phyloP scores from a whole-genome alignment of 1,139 yeast genomes.

The Yamadazyma atmosphaerica region DNA sequence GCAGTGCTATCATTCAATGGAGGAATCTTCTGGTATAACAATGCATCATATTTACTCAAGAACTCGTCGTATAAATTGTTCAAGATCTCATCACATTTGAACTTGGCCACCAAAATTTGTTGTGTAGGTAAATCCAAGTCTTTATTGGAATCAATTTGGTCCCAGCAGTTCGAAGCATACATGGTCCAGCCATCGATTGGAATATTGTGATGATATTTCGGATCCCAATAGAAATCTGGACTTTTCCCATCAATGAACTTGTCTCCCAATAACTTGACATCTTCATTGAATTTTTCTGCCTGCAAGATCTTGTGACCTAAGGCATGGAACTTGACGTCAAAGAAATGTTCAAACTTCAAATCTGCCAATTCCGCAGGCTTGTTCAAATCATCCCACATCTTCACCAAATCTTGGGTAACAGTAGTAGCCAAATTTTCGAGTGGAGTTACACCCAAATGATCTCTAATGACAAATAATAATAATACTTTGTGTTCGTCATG shows the following conservation, averaged over 20 bases:
- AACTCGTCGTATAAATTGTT: constrained; percentile 51
- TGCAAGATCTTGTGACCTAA: constrained; percentile 85
- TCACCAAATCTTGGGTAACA: constrained; percentile 64
- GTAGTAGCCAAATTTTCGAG: constrained; percentile 68
- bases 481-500: constrained; percentile 62
- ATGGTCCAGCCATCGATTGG: constrained; percentile 97
- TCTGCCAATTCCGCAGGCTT: constrained; percentile 67
- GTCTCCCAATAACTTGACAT: constrained; percentile 66
- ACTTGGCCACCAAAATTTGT: constrained; percentile 90
- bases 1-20: constrained; percentile 15
- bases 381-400: constrained; percentile 75
- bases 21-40: constrained; percentile 13
- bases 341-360: constrained; percentile 66
- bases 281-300: constrained; percentile 66
- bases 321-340: constrained; percentile 80
- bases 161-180: constrained; percentile 92
- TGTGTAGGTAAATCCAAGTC: constrained; percentile 96
- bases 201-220: constrained; percentile 76
- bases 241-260: constrained; percentile 42
- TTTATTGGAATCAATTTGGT: constrained; percentile 86
- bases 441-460: constrained; percentile 88
- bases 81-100: constrained; percentile 89
- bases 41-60: constrained; percentile 30
- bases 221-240: constrained; percentile 55
- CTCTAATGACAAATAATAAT: constrained; percentile 86